A percentile compares a stretch with the other conserved stretches of the same genome.
Conservation (phyloP, 2,329 filamentous ascomycete species). For the Talaromyces sp. region DNA sequence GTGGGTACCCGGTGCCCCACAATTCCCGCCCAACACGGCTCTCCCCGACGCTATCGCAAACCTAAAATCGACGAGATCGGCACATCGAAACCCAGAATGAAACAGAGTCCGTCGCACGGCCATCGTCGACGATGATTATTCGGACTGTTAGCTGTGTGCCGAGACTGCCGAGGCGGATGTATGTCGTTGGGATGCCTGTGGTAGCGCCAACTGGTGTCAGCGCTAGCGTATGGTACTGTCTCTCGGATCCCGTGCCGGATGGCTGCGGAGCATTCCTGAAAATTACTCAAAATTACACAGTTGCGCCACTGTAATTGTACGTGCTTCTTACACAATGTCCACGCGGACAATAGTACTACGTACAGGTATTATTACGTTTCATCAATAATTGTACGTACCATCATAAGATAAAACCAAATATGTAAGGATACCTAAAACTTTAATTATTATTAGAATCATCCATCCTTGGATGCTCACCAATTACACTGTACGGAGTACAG, state of each 20-base stretch:
- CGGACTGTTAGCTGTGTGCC: not conserved
- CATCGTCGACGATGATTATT: not conserved
- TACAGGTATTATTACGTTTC: too few species aligned
- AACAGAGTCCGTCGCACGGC: not conserved
- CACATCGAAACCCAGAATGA: not conserved
- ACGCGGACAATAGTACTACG: too few species aligned
- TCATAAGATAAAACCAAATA: not conserved
- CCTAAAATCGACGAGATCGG: not conserved
- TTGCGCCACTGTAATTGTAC: too few species aligned
- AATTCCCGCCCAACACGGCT: not conserved
- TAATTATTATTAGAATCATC: not conserved
- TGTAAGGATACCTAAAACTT: not conserved
- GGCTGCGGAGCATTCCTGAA: too few species aligned
- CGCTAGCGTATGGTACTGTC: not conserved
- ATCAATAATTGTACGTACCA: too few species aligned
- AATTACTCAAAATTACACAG: not conserved
- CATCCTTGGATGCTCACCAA: too few species aligned
- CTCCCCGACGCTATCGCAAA: not conserved
- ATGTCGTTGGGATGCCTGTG: not conserved
- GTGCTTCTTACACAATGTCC: too few species aligned
- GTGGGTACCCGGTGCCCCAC: not conserved
- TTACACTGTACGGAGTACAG: too few species aligned
- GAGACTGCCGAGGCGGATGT: not conserved
- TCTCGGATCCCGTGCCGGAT: not conserved
- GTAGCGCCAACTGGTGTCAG: not conserved